Conservation (phyloP, 768 basidiomycete species). For the Suillus clintonianus region DNA sequence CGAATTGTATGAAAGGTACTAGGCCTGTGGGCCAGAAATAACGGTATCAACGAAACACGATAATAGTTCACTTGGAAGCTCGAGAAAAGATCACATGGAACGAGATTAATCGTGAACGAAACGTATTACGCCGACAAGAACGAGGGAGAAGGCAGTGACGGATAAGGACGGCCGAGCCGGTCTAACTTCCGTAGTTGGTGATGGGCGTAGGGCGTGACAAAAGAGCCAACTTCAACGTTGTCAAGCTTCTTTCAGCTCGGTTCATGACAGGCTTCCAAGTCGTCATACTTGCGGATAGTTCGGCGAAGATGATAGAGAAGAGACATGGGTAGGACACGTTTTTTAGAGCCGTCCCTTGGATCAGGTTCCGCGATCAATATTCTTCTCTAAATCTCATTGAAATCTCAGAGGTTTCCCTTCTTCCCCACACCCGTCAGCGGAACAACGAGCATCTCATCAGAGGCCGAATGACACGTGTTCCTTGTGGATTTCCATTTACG, state of each 20-base stretch:
- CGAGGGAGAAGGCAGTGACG: background rate
- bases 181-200: background rate
- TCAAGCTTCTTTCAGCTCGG: background rate
- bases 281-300: slow-evolving; percentile 9
- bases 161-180: slow-evolving; percentile 17
- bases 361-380: slow-evolving; percentile 18
- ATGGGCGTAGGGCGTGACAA: background rate
- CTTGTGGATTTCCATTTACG: background rate
- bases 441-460: slow-evolving; percentile 18
- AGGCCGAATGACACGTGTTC: slow-evolving; percentile 22
- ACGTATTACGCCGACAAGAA: background rate
- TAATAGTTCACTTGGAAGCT: background rate
- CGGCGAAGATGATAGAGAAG: slow-evolving; percentile 6
- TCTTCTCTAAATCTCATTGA: background rate
- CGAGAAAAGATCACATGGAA: slow-evolving; percentile 1
- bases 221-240: background rate
- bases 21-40: background rate
- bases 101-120: background rate
- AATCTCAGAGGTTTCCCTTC: slow-evolving; percentile 5
- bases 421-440: slow-evolving; percentile 23
- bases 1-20: background rate
- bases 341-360: slow-evolving; percentile 12
- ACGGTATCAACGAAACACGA: background rate
- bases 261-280: background rate
- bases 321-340: slow-evolving; percentile 5